Evolutionary conservation across 495 filamentous ascomycete species (phyloP), one percentile per base, ranked within the genome.

Genomic region (Penicillium bialowiezense): DNA sequence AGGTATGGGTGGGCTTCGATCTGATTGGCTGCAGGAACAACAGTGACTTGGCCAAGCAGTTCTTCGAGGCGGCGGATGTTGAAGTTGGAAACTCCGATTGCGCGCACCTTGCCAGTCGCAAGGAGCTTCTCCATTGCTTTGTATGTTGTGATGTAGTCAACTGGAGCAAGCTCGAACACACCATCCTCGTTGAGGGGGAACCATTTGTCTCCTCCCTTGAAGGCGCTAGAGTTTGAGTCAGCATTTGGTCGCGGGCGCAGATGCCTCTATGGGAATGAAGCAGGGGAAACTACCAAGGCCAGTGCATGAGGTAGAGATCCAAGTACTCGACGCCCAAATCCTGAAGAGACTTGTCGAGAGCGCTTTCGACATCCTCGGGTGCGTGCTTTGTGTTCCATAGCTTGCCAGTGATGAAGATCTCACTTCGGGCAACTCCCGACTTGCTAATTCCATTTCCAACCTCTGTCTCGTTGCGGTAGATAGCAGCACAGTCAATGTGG

Each of bases 321-420:
- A 90, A 59, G 55, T 91, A 89, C 47, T 82, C 76, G 6, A 85
- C 65, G 21, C 74, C 74, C 40, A 90, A 75, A 44, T 81, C 81
- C 37, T 73, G 48, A 38, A 87, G 72, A 5, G 76, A 73, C 35
- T 69, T 61, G 34, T 82, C 67, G 3, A 83, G 62, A 6, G 73
- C 79, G 1, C 60, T 41, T 28, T 68, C 72, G 0, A 81, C 74
- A 24, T 59, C 58, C 9, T 58, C 49, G 14, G 55, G 62, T 3
- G 46, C 46, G 24, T 70, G 67, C 38, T 64, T 63, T 5, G 62
- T 72, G 33, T 73, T 72, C 58, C 69, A 68, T 1, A 91, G 69
- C 64, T 93, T 93, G 56, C 79, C 78, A 32, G 87, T 91, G 68
- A 89, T 83, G 71, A 84, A 91, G 36, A 91, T 70, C 24, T 86